Evolutionary conservation across 2,329 filamentous ascomycete species (phyloP).

Genomic region (Talaromyces sp.): DNA sequence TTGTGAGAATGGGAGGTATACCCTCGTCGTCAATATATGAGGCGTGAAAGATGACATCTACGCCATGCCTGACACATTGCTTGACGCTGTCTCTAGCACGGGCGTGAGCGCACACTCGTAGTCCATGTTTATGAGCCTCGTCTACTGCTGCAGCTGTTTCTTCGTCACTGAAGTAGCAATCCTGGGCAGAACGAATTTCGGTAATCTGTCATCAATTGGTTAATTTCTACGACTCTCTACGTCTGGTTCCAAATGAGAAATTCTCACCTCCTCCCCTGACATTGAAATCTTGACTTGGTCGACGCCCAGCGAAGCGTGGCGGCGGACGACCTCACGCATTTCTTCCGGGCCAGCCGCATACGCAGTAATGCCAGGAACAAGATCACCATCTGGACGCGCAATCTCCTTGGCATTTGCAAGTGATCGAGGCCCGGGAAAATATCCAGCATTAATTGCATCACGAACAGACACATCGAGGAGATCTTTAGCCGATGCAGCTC

Average conservation of each 20-base stretch:
- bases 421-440: conserved; percentile 46
- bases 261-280: conserved; percentile 31
- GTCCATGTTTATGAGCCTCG: conserved; percentile 35
- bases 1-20: neutral
- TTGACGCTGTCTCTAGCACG: conserved; percentile 42
- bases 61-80: conserved; percentile 41
- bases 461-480: conserved; percentile 45
- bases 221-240: neutral
- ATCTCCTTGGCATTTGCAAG: conserved; percentile 50
- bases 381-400: conserved; percentile 41
- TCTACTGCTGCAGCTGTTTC: conserved; percentile 47
- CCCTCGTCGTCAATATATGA: conserved; percentile 41
- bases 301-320: conserved; percentile 34
- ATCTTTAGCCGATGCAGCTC: conserved; percentile 45
- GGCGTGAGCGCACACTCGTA: conserved; percentile 41
- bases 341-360: conserved; percentile 32
- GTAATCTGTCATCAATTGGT: conserved; percentile 14
- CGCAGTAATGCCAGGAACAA: conserved; percentile 39
- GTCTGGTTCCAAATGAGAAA: neutral
- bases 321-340: conserved; percentile 21
- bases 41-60: conserved; percentile 48
- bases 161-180: conserved; percentile 45
- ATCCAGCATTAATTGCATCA: conserved; percentile 47
- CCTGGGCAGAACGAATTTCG: conserved; percentile 33
- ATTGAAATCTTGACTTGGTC: conserved; percentile 45